Evolutionary conservation across 1,139 yeast genomes (phyloP), one percentile per base, ranked within the genome.

Genomic region (Petasospora fabianii): DNA sequence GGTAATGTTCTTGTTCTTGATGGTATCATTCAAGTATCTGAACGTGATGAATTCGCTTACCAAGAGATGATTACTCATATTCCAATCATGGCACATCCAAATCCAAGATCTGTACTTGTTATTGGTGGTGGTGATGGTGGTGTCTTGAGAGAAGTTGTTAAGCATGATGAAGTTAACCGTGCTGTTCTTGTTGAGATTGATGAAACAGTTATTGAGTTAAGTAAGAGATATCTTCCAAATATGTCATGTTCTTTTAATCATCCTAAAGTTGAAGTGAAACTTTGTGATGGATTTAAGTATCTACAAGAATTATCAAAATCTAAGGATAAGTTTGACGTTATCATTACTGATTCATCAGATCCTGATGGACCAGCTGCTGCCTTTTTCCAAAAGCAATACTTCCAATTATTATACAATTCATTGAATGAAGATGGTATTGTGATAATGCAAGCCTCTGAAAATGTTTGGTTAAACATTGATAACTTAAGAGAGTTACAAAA

Each of bases 291-390:
- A 9, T 88, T 92, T 67, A 73, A 86, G 65, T 90, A 70, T 60
- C 69, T 90, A 53, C 71, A 75, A 44, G 69, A 72, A 34, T 35
- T 54, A 4, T 48, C 56, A 1, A 47, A 58, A 21, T 60, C 59
- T 38, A 66, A 54, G 13, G 46, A 50, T 43, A 72, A 74, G 51
- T 90, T 72, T 59, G 97, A 92, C 61, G 83, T 90, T 35, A 88
- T 92, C 51, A 88, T 92, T 54, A 88, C 97, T 27, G 98, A 92
- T 62, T 85, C 96, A 9, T 84, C 95, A 10, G 98, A 92, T 61
- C 97, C 97, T 3, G 97, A 92, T 56, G 98, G 98, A 1, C 98
- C 98, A 9, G 98, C 98, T 3, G 96, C 82, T 55, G 86, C 87
- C 34, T 84, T 92, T 51, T 92, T 92, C 71, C 90, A 88, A 64